Base-by-base conservation (phyloP, 1,284 basidiomycete species). In the Papiliotrema laurentii region DNA sequence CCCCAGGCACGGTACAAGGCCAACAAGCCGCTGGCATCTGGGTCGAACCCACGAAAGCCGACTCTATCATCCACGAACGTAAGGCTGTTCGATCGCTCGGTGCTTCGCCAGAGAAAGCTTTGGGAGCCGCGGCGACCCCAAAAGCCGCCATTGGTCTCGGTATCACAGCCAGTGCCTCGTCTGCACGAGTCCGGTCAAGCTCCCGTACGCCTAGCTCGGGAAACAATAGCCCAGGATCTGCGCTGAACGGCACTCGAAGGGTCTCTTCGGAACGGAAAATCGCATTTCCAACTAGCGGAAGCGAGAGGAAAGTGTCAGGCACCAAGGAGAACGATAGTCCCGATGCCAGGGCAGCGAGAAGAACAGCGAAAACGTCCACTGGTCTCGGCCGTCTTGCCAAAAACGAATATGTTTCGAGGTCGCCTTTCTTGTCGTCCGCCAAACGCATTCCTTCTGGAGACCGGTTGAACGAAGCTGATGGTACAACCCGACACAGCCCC, bases 331-430 rank as follows among this genome's bases (percentile, higher is more conserved):
- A 87, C 54, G 82, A 86, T 57, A 80, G 80, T 27, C 86, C 86
- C 1, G 65, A 63, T 47, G 55, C 63, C 3, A 59, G 67, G 6
- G 77, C 83, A 43, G 77, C 81, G 3, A 87, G 52, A 26, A 49
- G 60, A n/a, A 52, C 85, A 68, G 79, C 87, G 5, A 80, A 83
- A 41, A 83, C 89, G 64, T 87, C 84, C 30, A 84, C 81, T 64
- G 82, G 80, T 2, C 83, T 87, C 59, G 84, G 86, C 62, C 81
- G 81, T 25, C 80, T 91, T 31, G 79, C 84, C 0, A 79, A 86
- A 69, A 84, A 80, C 59, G 86, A 86, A 63, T 83, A 84, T 10
- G 89, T 93, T 38, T 83, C 84, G 22, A 88, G 86, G 74, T 90
- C 86, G 59, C 89, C 89, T n/a, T 92, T 92, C 76, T 79, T 79